Evolutionary conservation across 768 basidiomycete species (phyloP).

Genomic region (Boletus sp.): DNA sequence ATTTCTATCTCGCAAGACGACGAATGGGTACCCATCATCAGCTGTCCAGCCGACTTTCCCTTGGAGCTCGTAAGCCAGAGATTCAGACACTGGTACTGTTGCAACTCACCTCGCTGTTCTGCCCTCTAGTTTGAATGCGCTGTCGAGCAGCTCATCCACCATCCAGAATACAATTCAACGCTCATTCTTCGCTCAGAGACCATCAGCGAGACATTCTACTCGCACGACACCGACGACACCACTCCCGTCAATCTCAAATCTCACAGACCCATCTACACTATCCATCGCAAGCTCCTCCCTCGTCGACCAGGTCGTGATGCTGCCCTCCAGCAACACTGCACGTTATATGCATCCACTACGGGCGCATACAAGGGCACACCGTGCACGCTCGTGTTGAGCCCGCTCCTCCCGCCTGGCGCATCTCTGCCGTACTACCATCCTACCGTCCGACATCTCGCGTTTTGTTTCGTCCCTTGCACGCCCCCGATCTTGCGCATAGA

Average conservation of each 20-base stretch:
- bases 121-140: slow-evolving; percentile 65
- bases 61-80: slow-evolving; percentile 37
- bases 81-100: not conserved
- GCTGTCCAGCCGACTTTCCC: slow-evolving; percentile 42
- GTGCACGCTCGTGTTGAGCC: slow-evolving; percentile 53
- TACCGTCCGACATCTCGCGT: slow-evolving; percentile 72
- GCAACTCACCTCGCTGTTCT: not conserved
- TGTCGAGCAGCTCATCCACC: slow-evolving; percentile 68
- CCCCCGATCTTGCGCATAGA: slow-evolving; percentile 24
- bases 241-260: slow-evolving; percentile 30
- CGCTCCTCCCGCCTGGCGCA: slow-evolving; percentile 43
- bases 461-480: slow-evolving; percentile 54
- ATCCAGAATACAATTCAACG: slow-evolving; percentile 92
- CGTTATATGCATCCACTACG: slow-evolving; percentile 48
- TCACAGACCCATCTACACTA: slow-evolving; percentile 42
- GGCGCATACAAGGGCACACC: slow-evolving; percentile 26
- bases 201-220: slow-evolving; percentile 27
- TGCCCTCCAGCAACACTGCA: slow-evolving; percentile 72
- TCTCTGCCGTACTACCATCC: slow-evolving; percentile 90
- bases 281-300: slow-evolving; percentile 71
- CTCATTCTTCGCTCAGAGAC: slow-evolving; percentile 84
- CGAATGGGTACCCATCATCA: slow-evolving; percentile 34
- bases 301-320: slow-evolving; percentile 74
- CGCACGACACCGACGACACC: slow-evolving; percentile 40
- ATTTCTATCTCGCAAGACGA: slow-evolving; percentile 2